Base-by-base conservation (phyloP, 208 protist genomes). In the Blechomonas ayalai region DNA sequence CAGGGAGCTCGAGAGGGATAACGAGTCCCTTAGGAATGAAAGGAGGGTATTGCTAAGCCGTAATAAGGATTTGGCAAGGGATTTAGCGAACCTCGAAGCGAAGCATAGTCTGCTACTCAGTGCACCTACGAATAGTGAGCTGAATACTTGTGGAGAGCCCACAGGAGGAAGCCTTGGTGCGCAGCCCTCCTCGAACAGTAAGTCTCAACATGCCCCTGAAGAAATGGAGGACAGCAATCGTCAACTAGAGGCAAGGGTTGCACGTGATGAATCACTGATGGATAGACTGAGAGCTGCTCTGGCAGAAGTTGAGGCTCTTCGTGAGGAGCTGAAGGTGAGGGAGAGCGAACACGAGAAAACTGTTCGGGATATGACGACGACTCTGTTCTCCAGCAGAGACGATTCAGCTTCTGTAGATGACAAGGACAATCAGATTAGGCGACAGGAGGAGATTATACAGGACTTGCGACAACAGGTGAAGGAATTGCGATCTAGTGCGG, bases 31-130 rank as follows among this genome's bases (percentile, higher is more conserved):
- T 7, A 34, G 69, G 42, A 50, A 9, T 4, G 72, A 85, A 34
- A 71, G 73, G 15, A 74, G 71, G 19, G 40, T 62, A 3, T 58
- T 82, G n/a, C 36, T 44, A 16, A 40, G 33, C 1, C 59, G 51
- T 12, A 52, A 51, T 40, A 80, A 62, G 24, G 63, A 75, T 24
- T 33, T 88, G 16, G 65, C 72, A 37, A 27, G 66, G 20, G 53
- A 69, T 16, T 54, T 74, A 24, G 78, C 71, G 16, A 82, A 81
- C 31, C 34, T 69, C 1, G 73, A 85, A 36, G 78, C 78, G 15
- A 84, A 91, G 44, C 61, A 78, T 37, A 82, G 72, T 37, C 49
- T 87, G 9, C 15, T 82, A 36, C 57, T 69, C 3, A 82, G 75
- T 34, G 52, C 65, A 38, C 66, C 29, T 26, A 32, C 24, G 18